phyloP scores from a whole-genome alignment of 768 basidiomycete genomes.

The Leccinellum albellum region DNA sequence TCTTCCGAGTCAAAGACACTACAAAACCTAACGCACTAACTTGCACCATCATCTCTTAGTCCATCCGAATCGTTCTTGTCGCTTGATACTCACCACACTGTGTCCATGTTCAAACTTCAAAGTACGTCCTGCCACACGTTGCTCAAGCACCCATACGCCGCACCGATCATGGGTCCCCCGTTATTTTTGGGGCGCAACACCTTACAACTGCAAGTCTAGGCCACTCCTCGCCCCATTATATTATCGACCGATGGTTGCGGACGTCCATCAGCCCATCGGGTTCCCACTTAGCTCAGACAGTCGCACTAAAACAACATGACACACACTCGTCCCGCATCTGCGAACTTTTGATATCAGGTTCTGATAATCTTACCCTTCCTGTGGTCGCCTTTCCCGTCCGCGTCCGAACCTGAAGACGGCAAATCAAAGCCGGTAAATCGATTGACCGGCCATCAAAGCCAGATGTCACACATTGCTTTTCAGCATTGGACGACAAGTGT shows the following conservation, averaged over 20 bases:
- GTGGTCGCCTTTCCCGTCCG: slow-evolving; percentile 76
- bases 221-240: slow-evolving; percentile 80
- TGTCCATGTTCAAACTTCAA: slow-evolving; percentile 46
- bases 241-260: no score
- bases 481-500: no score
- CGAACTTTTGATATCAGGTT: slow-evolving; percentile 90
- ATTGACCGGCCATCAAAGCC: no score
- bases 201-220: slow-evolving; percentile 41
- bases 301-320: no score
- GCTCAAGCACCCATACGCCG: no score
- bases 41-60: slow-evolving; percentile 78
- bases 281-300: slow-evolving; percentile 24
- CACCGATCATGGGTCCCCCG: no score
- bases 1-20: no score
- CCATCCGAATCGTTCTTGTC: slow-evolving; percentile 65
- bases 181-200: slow-evolving; percentile 1
- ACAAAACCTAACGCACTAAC: slow-evolving; percentile 65
- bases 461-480: no score
- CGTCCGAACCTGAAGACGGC: slow-evolving; percentile 31
- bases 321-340: slow-evolving; percentile 49
- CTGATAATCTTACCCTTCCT: slow-evolving; percentile 84
- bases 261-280: not conserved
- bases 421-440: no score
- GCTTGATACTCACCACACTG: no score
- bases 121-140: slow-evolving; percentile 63